Evolutionary conservation across 1,139 yeast genomes (phyloP), one percentile per base, ranked within the genome.

Genomic region (Eremothecium sinecaudum): DNA sequence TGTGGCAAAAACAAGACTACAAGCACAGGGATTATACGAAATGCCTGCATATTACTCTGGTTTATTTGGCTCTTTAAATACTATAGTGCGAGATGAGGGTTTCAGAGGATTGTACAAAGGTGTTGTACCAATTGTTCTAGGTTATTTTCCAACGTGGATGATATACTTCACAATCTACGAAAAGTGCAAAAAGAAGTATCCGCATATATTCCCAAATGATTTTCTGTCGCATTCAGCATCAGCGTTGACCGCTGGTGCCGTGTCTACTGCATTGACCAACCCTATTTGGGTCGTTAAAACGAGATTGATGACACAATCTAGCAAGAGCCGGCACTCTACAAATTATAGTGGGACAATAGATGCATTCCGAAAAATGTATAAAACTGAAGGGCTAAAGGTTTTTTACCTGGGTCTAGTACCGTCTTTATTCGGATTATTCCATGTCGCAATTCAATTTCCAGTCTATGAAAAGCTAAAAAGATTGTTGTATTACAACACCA

Each of bases 131-230:
- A 84, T 90, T 24, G 72, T 92, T 2, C 62, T 90, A 35, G 99
- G 99, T 0, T 90, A 90, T 59, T 73, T 92, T 46, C 98, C 99
- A 4, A 86, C 97, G 0, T 90, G 98, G 98, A 86, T 87, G 62
- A 83, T 90, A 31, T 90, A 92, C 58, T 92, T 90, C 61, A 71
- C 90, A 9, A 81, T 86, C 23, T 90, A 90, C 58, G 97, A 87
- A 52, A 66, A 72, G 40, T 77, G 87, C 19, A 86, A 86, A 53
- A 52, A 56, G 30, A 55, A 66, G 29, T 71, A 68, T 44, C 69
- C 72, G 7, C 43, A 43, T 14, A 36, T 56, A 12, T 59, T 61
- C 31, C 46, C 58, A 9, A 54, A 64, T 19, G 79, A 74, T 21
- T 70, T 74, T 28, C 39, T 75, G 12, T 63, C 71, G 30, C 90